These are phyloP conservation scores for Paspalum vaginatum DNA, from an alignment of 176 grass and related monocot species.

Conservation along the genomic window DNA sequence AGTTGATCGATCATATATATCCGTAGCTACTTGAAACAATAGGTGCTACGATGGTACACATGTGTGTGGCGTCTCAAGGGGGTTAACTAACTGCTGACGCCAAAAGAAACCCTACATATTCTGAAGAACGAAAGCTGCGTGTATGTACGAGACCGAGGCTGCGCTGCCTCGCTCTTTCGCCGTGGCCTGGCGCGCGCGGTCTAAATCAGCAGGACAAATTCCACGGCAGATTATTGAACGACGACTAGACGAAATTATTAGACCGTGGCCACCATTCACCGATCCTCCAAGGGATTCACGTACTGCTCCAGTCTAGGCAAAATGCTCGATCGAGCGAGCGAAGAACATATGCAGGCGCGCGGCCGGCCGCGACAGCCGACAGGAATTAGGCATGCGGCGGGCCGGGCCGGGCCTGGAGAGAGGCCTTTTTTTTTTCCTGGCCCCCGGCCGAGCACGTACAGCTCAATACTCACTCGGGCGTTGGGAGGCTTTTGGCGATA, in stretches of 20 bases:
- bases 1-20: too few species aligned
- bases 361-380: too few species aligned
- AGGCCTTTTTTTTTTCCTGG: neutral
- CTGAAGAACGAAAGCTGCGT: neutral
- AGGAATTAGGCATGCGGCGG: neutral
- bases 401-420: neutral
- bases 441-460: neutral
- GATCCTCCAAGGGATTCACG: constrained; percentile 35
- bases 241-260: constrained; percentile 7
- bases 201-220: constrained; percentile 28
- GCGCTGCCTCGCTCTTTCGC: neutral
- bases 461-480: neutral
- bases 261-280: neutral
- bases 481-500: constrained; percentile 1
- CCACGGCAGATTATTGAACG: neutral
- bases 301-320: neutral
- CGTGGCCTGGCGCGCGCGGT: neutral
- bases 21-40: too few species aligned
- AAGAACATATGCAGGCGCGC: neutral
- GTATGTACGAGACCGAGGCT: neutral
- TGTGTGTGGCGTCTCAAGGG: neutral
- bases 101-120: neutral
- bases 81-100: neutral
- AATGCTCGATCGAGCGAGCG: neutral
- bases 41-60: neutral